A percentile compares a stretch with the other conserved stretches of the same genome.
Conservation (phyloP, 805 yeast genomes). For the Yarrowia yakushimensis region DNA sequence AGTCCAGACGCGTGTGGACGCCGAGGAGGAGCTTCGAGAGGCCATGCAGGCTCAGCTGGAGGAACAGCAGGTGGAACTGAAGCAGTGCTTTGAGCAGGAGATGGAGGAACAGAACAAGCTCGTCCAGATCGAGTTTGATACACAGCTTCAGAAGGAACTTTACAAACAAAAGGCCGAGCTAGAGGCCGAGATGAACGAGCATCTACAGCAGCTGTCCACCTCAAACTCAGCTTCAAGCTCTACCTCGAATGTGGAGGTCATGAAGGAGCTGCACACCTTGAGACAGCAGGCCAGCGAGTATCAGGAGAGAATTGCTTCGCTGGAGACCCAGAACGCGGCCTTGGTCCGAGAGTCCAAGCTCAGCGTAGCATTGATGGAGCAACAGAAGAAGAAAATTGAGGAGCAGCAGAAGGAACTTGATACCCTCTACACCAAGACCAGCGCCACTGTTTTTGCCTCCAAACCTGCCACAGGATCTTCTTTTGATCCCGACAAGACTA, state of each 20-base stretch:
- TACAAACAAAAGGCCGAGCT: background rate
- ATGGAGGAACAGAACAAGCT: constrained; percentile 11
- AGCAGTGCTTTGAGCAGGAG: background rate
- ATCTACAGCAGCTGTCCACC: background rate
- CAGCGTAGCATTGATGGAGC: constrained; percentile 1
- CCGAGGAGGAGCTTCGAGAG: constrained; percentile 6
- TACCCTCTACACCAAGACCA: constrained; percentile 7
- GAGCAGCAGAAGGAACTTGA: constrained; percentile 3
- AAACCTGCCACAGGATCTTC: background rate
- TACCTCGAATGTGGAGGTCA: background rate
- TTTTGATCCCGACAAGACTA: constrained; percentile 1
- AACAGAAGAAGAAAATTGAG: constrained; percentile 3
- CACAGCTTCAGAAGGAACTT: constrained; percentile 4
- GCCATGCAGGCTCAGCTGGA: background rate
- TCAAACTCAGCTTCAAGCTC: background rate
- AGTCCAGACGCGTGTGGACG: background rate
- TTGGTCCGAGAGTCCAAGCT: constrained; percentile 4
- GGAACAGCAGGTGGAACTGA: background rate
- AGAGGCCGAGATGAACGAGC: constrained; percentile 7
- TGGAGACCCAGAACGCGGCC: constrained; percentile 1
- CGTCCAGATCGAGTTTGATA: constrained; percentile 4
- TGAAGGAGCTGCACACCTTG: constrained; percentile 6
- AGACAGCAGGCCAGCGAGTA: constrained; percentile 4
- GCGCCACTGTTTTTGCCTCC: background rate
- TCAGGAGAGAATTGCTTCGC: background rate